These are phyloP conservation scores for Aspergillus pseudonomiae DNA, from an alignment of 2,329 filamentous ascomycete genomes.

Conservation along the genomic window DNA sequence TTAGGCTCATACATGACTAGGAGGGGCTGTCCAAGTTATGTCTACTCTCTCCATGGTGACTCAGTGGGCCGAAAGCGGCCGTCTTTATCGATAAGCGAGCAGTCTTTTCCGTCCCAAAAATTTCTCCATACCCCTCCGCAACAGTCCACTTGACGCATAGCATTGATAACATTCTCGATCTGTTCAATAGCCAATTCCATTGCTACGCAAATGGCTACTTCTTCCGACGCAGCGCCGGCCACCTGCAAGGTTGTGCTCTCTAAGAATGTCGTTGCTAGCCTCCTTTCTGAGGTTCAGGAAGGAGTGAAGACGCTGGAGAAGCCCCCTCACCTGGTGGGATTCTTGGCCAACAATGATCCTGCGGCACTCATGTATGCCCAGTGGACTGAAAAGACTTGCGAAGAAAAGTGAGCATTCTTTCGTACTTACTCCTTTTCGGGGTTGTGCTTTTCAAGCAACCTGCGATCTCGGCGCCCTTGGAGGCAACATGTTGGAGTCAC, in stretches of 20 bases:
- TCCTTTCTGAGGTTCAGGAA: conserved; percentile 76
- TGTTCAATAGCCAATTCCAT: conserved; percentile 2
- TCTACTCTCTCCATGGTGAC: not conserved
- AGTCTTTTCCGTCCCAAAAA: conserved; percentile 33
- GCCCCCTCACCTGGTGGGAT: conserved; percentile 81
- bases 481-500: conserved; percentile 6
- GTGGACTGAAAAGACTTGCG: conserved; percentile 95
- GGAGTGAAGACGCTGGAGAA: conserved; percentile 72
- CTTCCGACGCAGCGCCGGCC: conserved; percentile 31
- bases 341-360: conserved; percentile 88
- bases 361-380: conserved; percentile 92
- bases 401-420: conserved; percentile 76
- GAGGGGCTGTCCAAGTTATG: not conserved
- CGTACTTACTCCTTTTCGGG: conserved; percentile 10
- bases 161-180: conserved; percentile 2
- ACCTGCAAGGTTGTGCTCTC: conserved; percentile 93
- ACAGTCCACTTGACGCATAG: conserved; percentile 8
- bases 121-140: conserved; percentile 27
- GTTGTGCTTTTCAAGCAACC: not conserved
- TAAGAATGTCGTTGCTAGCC: conserved; percentile 78
- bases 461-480: conserved; percentile 20
- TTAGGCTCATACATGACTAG: not conserved
- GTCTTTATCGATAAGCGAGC: conserved; percentile 44
- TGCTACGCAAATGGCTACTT: conserved; percentile 34
- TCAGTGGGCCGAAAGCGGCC: conserved; percentile 34